phyloP scores from a whole-genome alignment of 805 yeast genomes.

The Maudiozyma bulderi region DNA sequence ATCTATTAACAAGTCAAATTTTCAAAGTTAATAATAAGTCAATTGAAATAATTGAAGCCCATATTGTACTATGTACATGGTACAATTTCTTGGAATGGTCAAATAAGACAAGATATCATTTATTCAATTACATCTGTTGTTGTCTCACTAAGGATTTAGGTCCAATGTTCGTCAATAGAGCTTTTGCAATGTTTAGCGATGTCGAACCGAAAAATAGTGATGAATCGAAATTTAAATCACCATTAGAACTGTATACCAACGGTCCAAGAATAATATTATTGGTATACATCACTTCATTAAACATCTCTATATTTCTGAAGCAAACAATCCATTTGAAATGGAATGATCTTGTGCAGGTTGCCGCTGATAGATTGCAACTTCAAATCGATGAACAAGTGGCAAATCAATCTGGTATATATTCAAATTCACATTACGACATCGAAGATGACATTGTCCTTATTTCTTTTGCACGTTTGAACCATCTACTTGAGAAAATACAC shows the following conservation, averaged over 20 bases:
- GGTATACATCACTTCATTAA: conserved; percentile 52
- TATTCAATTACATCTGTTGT: conserved; percentile 55
- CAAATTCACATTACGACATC: background rate
- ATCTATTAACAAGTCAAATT: conserved; percentile 46
- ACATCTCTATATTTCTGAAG: conserved; percentile 55
- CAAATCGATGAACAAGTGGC: background rate
- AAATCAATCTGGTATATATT: background rate
- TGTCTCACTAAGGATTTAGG: conserved; percentile 71
- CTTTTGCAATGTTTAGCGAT: conserved; percentile 26
- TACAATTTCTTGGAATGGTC: conserved; percentile 77
- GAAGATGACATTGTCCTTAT: conserved; percentile 42
- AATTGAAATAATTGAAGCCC: conserved; percentile 53
- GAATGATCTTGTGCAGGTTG: conserved; percentile 31
- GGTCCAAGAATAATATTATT: conserved; percentile 31
- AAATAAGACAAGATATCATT: conserved; percentile 67
- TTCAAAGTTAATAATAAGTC: conserved; percentile 63
- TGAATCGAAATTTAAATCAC: conserved; percentile 13
- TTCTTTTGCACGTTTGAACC: conserved; percentile 47
- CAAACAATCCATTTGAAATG: conserved; percentile 54
- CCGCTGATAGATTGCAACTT: conserved; percentile 5
- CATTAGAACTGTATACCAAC: conserved; percentile 14
- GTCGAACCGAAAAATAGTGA: conserved; percentile 9
- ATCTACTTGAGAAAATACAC: conserved; percentile 53
- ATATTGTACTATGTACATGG: conserved; percentile 62
- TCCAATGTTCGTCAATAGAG: conserved; percentile 41